Evolutionary conservation across 495 filamentous ascomycete species (phyloP), one percentile per base, ranked within the genome.

Genomic region (Echria macrotheca): DNA sequence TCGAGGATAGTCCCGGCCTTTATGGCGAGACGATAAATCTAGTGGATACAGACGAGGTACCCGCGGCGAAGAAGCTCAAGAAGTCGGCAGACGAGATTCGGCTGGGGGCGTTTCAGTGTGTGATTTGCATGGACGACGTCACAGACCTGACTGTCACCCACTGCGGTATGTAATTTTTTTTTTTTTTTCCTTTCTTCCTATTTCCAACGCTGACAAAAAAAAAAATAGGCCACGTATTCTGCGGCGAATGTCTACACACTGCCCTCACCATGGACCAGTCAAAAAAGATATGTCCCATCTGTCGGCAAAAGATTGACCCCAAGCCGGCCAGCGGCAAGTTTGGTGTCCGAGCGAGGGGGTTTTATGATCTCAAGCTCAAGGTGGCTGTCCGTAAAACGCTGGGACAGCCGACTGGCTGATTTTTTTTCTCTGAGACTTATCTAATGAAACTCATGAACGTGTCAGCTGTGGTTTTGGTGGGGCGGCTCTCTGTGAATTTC

Each of bases 101-200:
- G 56, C 49, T 86, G 42, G 69, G 77, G 47, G 64, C 66, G 41
- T 69, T 87, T 50, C 74, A 83, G 54, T 95, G 89, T 52, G 84
- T 90, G 23, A 88, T 95, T 42, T 95, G 89, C 70, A 84, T 95
- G 81, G 89, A 94, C 44, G 76, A 79, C 32, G 80, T 78, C 3
- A 83, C 74, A 15, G 74, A 85, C 59, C 62, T 91, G 52, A 91
- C 86, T 1, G 82, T 82, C 33, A 95, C 89, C 1, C 74, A 83
- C 55, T 95, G 89, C 63, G 89, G 89, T 93, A 81, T 61, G 85
- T 14, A 18, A 6, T 75, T 5, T 12, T 15, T 8, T 2, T 23
- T 1, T 2, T 4, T 2, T 18, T 32, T 8, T 18, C 28, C 36
- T 10, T 35, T 41, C 6, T 31, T n/a, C n/a, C n/a, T n/a, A n/a